A percentile compares a stretch with the other conserved stretches of the same genome.
Evolutionary conservation across 1,284 basidiomycete species (phyloP).

Genomic region (Jaminaea rosea): DNA sequence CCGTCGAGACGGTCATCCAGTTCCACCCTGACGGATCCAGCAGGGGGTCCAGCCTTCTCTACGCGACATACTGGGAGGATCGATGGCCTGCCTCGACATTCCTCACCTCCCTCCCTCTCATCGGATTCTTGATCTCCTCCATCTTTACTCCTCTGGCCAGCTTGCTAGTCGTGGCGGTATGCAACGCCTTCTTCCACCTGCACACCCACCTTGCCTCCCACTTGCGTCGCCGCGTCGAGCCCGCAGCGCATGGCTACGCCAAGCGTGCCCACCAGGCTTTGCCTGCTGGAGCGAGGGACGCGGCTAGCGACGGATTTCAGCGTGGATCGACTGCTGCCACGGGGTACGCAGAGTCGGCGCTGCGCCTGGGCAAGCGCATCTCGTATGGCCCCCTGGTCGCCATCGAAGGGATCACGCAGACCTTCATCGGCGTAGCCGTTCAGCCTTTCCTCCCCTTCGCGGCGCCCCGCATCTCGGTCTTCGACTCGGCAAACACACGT

Average conservation of each 20-base stretch:
- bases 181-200: constrained; percentile 19
- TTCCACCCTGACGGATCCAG: constrained; percentile 6
- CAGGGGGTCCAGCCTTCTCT: constrained; percentile 9
- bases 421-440: background rate
- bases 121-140: constrained; percentile 9
- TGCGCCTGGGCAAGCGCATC: background rate
- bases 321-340: background rate
- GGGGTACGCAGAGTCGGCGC: background rate
- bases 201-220: constrained; percentile 12
- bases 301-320: background rate
- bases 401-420: background rate
- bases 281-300: background rate
- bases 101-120: constrained; percentile 8
- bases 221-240: constrained; percentile 10
- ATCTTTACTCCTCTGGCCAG: constrained; percentile 17
- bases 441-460: background rate
- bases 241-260: background rate
- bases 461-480: background rate
- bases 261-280: background rate
- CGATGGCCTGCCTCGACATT: constrained; percentile 18
- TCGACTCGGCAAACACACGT: background rate
- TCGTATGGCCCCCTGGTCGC: background rate
- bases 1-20: constrained; percentile 13
- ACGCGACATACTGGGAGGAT: constrained; percentile 24
- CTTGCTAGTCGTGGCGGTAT: constrained; percentile 14